These are phyloP conservation scores for Saccharomycopsis guyanensis DNA, from an alignment of 805 yeast species.

Conservation along the genomic window DNA sequence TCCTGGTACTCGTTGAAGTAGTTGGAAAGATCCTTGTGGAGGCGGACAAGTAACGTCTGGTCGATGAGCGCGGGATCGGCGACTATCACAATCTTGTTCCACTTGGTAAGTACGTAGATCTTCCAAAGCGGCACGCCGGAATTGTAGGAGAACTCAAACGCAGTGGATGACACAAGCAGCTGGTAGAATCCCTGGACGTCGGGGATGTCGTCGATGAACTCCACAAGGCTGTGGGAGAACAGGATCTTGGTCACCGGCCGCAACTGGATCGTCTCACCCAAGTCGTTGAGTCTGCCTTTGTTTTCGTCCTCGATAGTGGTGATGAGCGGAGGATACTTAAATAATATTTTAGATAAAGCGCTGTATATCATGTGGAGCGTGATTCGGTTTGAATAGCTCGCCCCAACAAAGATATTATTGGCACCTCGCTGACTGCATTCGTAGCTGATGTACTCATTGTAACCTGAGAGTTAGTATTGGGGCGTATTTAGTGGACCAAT, in stretches of 20 bases:
- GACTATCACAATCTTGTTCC: constrained; percentile 6
- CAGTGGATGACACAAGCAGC: background rate
- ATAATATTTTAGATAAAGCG: constrained; percentile 1
- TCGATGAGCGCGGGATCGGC: constrained; percentile 9
- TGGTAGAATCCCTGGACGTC: background rate
- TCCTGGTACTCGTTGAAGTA: constrained; percentile 8
- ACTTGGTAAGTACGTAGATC: background rate
- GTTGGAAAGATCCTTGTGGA: background rate
- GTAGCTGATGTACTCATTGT: background rate
- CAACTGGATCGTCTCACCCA: constrained; percentile 8
- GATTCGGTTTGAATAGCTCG: constrained; percentile 1
- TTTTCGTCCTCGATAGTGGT: constrained; percentile 12
- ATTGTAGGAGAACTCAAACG: constrained; percentile 4
- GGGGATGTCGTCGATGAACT: background rate
- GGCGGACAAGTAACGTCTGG: background rate
- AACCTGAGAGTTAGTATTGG: background rate
- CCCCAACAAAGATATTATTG: background rate
- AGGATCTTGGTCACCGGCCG: constrained; percentile 4
- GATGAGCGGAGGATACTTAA: constrained; percentile 2
- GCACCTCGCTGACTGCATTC: background rate
- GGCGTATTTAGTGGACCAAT: too few relatives aligned
- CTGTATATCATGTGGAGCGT: constrained; percentile 3
- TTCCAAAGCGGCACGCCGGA: constrained; percentile 8
- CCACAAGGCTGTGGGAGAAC: background rate
- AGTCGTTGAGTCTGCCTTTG: constrained; percentile 5